Percentiles rank a stretch among this genome's conserved stretches.
These are phyloP conservation scores for Candida succiphila DNA, from an alignment of 805 yeast genomes.

Conservation along the genomic window DNA sequence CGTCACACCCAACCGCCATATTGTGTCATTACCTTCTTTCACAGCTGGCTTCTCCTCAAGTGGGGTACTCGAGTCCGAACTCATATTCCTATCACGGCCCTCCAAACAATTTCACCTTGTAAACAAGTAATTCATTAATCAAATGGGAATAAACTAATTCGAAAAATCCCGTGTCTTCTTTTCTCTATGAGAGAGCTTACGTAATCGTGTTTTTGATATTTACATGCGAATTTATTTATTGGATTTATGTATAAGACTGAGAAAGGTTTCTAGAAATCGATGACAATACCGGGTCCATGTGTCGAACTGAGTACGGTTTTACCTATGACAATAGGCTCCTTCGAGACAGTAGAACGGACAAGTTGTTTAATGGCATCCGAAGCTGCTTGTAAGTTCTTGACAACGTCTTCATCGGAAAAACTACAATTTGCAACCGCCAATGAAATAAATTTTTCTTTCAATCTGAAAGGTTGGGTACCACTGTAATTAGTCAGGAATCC, in stretches of 20 bases:
- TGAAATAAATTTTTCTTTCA: constrained; percentile 48
- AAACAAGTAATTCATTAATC: too few species aligned
- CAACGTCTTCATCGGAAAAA: constrained; percentile 67
- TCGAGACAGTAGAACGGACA: constrained; percentile 45
- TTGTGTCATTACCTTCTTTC: background rate
- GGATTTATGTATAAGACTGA: too few species aligned
- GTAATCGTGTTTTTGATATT: too few species aligned
- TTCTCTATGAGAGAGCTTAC: too few species aligned
- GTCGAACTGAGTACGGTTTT: constrained; percentile 60
- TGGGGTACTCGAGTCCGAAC: too few species aligned
- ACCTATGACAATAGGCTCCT: constrained; percentile 63
- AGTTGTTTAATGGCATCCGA: constrained; percentile 49
- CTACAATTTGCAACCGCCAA: constrained; percentile 70
- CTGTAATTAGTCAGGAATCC: constrained; percentile 41
- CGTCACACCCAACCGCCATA: constrained; percentile 12
- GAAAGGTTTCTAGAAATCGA: constrained; percentile 45
- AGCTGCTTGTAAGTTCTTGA: constrained; percentile 61
- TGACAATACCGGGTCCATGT: constrained; percentile 71
- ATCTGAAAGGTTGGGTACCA: constrained; percentile 74
- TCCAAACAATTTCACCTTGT: too few species aligned
- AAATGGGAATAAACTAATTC: too few species aligned
- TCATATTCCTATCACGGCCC: too few species aligned
- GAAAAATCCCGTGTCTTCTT: too few species aligned
- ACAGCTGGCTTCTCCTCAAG: background rate
- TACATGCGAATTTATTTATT: too few species aligned